Base-by-base conservation (phyloP, 306 rosid genomes). In the Rosa persica region DNA sequence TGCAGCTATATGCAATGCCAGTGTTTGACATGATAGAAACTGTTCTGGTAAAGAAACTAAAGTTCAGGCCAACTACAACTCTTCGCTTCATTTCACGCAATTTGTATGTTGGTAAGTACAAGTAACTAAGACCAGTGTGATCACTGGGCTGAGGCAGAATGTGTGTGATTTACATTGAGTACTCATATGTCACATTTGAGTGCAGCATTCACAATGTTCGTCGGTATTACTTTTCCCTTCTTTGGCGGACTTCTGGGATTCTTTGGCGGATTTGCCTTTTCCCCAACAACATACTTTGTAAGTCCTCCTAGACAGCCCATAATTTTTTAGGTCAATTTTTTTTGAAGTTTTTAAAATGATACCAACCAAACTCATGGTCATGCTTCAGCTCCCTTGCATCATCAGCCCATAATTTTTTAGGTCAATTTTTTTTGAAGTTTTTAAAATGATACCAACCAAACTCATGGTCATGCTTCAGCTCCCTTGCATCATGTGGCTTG, bases 11-110 rank as follows among this genome's bases (percentile, higher is more conserved):
- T 83, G 95, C 95, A 58, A 92, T 92, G 91, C 95, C 95, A 0
- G 97, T 92, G 49, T 90, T 92, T 84, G 90, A 87, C 92, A 92
- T 90, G 95, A 81, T 90, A 8, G 95, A 92, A 60, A 88, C 95
- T 8, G 6, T 88, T 1, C 5, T 90, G 81, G 90, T 92, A 5
- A 92, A 87, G 81, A 72, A 81, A 66, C 39, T 74, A 64, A 81
- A 39, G 30, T 92, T 88, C 83, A 88, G 72, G 54, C 97, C 95
- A 17, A 80, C 46, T 27, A 4, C 77, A 22, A 0, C 34, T 2
- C 90, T 92, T 55, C 86, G 92, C 9, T 88, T 92, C 58, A 8
- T 82, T 19, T 80, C 80, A 7, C 89, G 95, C 44, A 88, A 74
- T 77, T 0, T 70, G n/a, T 92, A 92, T 38, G 97, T 92, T 30